phyloP scores from a whole-genome alignment of 257 asterid species.

The Solanum pimpinellifolium region DNA sequence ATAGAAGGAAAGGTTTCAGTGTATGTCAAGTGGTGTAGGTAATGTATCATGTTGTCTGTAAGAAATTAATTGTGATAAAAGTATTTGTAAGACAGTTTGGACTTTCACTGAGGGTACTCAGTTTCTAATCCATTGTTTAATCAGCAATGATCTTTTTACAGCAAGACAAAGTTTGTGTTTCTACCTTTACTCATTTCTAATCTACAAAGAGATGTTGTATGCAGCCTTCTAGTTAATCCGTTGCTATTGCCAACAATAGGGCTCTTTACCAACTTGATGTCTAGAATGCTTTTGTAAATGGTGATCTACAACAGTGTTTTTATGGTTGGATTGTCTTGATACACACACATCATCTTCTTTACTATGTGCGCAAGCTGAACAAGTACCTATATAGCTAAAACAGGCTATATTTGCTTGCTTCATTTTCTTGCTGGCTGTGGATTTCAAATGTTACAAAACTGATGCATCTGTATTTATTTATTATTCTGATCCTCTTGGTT shows the following conservation, averaged over 20 bases:
- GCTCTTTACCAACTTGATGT: neutral
- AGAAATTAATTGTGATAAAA: conserved; percentile 2
- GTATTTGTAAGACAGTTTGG: conserved; percentile 1
- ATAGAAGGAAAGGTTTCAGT: neutral
- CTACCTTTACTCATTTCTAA: neutral
- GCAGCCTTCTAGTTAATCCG: neutral
- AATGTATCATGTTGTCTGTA: conserved; percentile 1
- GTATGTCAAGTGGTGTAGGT: conserved; percentile 1
- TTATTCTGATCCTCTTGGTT: neutral
- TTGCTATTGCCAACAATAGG: neutral
- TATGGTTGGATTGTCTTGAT: neutral
- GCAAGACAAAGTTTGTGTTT: neutral
- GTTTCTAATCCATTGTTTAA: conserved; percentile 2
- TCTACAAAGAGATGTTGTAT: neutral
- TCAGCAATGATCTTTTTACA: neutral
- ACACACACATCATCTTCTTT: neutral
- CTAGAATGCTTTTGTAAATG: neutral
- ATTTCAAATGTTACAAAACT: neutral
- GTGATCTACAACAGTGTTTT: neutral
- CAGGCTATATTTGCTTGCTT: neutral
- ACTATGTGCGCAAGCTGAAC: neutral
- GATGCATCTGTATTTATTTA: neutral
- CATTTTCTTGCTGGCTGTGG: neutral
- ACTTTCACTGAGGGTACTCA: neutral
- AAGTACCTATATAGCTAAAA: neutral